Percentiles rank a stretch among this genome's conserved stretches.
Conservation (phyloP, 495 filamentous ascomycete species). For the Penicillium flavigenum region DNA sequence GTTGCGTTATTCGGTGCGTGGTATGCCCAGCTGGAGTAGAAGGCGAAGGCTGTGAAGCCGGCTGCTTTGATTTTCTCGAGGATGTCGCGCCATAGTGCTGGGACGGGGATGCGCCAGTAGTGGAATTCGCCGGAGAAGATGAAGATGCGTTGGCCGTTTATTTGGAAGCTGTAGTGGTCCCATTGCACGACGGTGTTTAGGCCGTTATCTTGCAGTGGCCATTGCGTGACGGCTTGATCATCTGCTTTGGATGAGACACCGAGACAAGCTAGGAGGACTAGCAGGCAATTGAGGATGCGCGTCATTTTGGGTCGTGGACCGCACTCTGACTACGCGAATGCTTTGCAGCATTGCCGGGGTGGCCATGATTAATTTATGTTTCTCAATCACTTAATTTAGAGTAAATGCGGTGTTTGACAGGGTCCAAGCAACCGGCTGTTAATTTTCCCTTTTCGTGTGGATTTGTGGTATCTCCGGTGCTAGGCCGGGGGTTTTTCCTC, state of each 20-base stretch:
- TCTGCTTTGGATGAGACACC: slow-evolving; percentile 21
- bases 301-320: slow-evolving; percentile 8
- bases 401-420: slow-evolving; percentile 2
- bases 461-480: slow-evolving; percentile 11
- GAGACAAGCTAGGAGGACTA: slow-evolving; percentile 22
- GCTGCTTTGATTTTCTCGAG: slow-evolving; percentile 64
- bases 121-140: slow-evolving; percentile 63
- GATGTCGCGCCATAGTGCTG: slow-evolving; percentile 58
- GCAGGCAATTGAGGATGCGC: slow-evolving; percentile 17
- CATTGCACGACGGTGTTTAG: slow-evolving; percentile 52
- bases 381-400: background rate
- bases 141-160: slow-evolving; percentile 56
- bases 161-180: slow-evolving; percentile 59
- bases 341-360: background rate
- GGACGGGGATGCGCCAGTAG: slow-evolving; percentile 60
- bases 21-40: slow-evolving; percentile 60
- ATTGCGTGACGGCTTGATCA: slow-evolving; percentile 26
- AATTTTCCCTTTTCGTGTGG: slow-evolving; percentile 9
- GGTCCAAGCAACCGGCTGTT: slow-evolving; percentile 13
- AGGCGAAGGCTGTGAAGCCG: slow-evolving; percentile 54
- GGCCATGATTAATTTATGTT: slow-evolving; percentile 3
- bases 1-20: slow-evolving; percentile 51
- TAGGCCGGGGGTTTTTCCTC: slow-evolving; percentile 24
- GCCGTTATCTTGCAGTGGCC: slow-evolving; percentile 53
- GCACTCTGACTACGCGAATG: background rate